A percentile compares a stretch with the other conserved stretches of the same genome.
phyloP scores from a whole-genome alignment of 352 stramenopile genomes.

The Sclerospora graminicola region DNA sequence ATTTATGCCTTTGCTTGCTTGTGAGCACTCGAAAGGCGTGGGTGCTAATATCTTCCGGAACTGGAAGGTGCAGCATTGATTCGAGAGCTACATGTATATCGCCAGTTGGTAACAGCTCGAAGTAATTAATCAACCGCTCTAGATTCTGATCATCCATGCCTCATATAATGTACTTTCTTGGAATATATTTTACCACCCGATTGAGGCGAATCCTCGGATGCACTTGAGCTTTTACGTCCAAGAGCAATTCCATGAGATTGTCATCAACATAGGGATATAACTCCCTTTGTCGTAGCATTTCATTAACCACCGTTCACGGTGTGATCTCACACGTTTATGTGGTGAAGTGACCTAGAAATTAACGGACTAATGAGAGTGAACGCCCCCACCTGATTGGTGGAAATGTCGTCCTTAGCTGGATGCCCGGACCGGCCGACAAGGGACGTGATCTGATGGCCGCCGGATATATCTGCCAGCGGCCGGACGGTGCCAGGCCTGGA shows the following conservation, averaged over 20 bases:
- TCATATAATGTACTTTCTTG: constrained; percentile 89
- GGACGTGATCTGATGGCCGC: too few species aligned
- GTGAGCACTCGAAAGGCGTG: constrained; percentile 52
- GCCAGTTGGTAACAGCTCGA: constrained; percentile 62
- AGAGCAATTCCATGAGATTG: constrained; percentile 83
- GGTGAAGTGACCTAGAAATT: too few species aligned
- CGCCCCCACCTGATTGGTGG: too few species aligned
- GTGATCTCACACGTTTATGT: constrained; percentile 90
- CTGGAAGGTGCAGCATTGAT: constrained; percentile 71
- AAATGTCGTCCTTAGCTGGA: too few species aligned
- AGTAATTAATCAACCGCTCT: constrained; percentile 78
- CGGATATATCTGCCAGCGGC: too few species aligned
- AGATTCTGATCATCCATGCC: constrained; percentile 89
- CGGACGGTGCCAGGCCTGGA: too few species aligned
- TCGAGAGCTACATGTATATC: constrained; percentile 89
- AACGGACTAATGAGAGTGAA: too few species aligned
- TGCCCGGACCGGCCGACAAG: too few species aligned
- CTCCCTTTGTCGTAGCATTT: constrained; percentile 84
- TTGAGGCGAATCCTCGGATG: constrained; percentile 93
- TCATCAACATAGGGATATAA: constrained; percentile 87
- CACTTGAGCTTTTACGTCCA: constrained; percentile 84
- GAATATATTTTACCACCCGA: constrained; percentile 90
- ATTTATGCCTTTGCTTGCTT: constrained; percentile 88
- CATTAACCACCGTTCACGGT: constrained; percentile 85
- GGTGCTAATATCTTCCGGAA: constrained; percentile 65